Conservation (phyloP, 2,329 filamentous ascomycete genomes). For the Exophiala sp. region DNA sequence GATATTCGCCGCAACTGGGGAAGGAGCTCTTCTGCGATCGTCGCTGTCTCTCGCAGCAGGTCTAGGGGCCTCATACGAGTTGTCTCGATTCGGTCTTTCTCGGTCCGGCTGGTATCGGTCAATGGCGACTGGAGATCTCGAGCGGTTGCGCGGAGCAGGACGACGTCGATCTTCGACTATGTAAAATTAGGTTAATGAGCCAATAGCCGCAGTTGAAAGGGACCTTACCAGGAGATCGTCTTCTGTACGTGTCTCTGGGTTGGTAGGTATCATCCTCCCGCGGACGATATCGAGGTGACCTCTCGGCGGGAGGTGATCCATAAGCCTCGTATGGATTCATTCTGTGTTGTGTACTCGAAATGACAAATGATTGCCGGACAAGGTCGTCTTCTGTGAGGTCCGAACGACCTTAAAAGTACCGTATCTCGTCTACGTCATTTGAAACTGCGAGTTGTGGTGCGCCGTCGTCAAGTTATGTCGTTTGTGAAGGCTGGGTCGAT, state of each 20-base stretch:
- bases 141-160: constrained; percentile 48
- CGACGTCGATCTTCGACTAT: constrained; percentile 41
- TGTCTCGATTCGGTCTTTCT: constrained; percentile 50
- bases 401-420: constrained; percentile 1
- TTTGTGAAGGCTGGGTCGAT: constrained; percentile 4
- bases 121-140: constrained; percentile 59
- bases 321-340: constrained; percentile 50
- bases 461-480: constrained; percentile 10
- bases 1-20: constrained; percentile 56
- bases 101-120: constrained; percentile 61
- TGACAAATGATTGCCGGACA: not conserved
- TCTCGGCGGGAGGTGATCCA: constrained; percentile 37
- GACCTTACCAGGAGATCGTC: constrained; percentile 46
- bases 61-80: constrained; percentile 49
- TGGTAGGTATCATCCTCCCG: constrained; percentile 41
- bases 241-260: constrained; percentile 41
- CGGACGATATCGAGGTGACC: constrained; percentile 34
- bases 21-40: constrained; percentile 55
- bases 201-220: not conserved
- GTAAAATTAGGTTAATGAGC: constrained; percentile 2
- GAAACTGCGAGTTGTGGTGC: not conserved
- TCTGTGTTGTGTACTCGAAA: constrained; percentile 1
- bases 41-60: constrained; percentile 52
- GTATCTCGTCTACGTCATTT: constrained; percentile 10
- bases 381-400: not conserved